A percentile compares a stretch with the other conserved stretches of the same genome.
Evolutionary conservation across 164 flowering plant genomes (phyloP).

Genomic region (Buxus sempervirens): DNA sequence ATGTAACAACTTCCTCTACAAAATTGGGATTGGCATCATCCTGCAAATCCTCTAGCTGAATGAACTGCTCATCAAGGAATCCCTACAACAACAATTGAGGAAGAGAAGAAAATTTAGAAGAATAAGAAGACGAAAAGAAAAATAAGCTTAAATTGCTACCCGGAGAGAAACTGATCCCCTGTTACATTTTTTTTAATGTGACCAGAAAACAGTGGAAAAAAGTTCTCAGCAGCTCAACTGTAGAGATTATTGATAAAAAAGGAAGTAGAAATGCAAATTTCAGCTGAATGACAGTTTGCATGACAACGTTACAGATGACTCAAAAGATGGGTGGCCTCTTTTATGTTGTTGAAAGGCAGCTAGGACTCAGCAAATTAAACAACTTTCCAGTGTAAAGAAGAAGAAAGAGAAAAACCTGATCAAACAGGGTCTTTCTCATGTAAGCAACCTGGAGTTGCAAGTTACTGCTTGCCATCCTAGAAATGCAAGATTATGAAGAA

Average conservation of each 20-base stretch:
- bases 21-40: constrained; percentile 56
- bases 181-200: too few relatives aligned
- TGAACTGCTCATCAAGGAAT: constrained; percentile 59
- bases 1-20: constrained; percentile 55
- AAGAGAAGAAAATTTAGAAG: too few relatives aligned
- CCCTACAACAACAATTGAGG: constrained; percentile 31
- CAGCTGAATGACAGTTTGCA: neutral
- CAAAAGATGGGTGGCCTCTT: neutral
- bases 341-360: neutral
- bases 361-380: too few relatives aligned
- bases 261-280: too few relatives aligned
- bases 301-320: neutral
- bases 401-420: constrained; percentile 23
- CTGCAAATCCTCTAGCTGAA: constrained; percentile 53
- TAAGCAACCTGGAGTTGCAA: constrained; percentile 17
- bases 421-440: constrained; percentile 29
- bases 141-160: too few relatives aligned
- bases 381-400: neutral
- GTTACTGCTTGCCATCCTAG: constrained; percentile 15
- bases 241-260: too few relatives aligned
- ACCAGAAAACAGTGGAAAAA: too few relatives aligned
- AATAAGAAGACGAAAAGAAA: too few relatives aligned
- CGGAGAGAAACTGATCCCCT: neutral
- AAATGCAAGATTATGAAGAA: neutral
- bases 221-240: too few relatives aligned